Base-by-base conservation (phyloP, 2,329 filamentous ascomycete species). In the Bretziella fagacearum region DNA sequence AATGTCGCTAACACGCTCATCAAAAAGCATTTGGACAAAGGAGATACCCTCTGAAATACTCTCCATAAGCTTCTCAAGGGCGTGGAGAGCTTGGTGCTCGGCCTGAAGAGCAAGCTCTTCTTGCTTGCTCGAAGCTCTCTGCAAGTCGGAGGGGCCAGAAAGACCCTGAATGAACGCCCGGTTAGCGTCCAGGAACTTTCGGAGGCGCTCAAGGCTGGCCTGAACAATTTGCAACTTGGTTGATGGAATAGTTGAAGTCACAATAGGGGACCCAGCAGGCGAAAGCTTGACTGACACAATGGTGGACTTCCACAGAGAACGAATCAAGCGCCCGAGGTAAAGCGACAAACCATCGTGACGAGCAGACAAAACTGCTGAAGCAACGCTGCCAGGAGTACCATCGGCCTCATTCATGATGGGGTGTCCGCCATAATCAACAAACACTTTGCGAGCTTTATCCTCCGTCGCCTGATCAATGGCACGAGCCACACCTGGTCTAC, bases 31-130 rank as follows among this genome's bases (percentile, higher is more conserved):
- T 18, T 89, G 71, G 3, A 95, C 85, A 56, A 98, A 98, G 0
- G 89, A 93, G 44, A 98, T 94, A 3, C 91, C 91, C 60, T 98
- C 91, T 6, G 91, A 87, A 32, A 95, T 91, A 60, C 85, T 85
- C 47, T 81, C 79, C 61, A 95, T 84, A 20, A 98, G 69, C 53
- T 81, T 79, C 52, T 93, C 76, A 42, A 98, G 67, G 2, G 85
- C 85, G 57, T 91, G 81, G 53, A 98, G 71, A 8, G 87, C 87
- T 55, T 93, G 84, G 59, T 98, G 89, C 61, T 98, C 91, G 11
- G 85, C 89, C 60, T 95, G 89, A 18, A 94, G 69, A 1, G 87
- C 84, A 41, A 94, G 75, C 60, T 96, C 89, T 56, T 95, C 91
- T 58, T 94, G 83, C 53, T 89, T 80, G 48, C 78, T 91, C 0